Conservation (phyloP, 2,329 filamentous ascomycete genomes). For the Pseudogymnoascus sp. region DNA sequence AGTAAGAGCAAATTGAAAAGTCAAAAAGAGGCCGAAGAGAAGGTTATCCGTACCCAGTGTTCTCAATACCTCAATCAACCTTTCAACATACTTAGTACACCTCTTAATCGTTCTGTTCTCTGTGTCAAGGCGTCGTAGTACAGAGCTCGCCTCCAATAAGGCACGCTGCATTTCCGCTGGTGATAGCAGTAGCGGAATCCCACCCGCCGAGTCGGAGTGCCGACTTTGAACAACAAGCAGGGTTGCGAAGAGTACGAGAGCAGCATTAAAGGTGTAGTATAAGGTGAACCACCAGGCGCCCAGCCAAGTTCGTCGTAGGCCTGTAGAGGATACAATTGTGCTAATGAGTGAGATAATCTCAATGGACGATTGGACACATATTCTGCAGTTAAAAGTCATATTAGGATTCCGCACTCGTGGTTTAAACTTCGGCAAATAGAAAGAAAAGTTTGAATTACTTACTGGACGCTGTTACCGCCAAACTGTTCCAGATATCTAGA, state of each 20-base stretch:
- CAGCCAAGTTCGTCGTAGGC: slow-evolving; percentile 17
- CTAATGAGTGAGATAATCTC: slow-evolving; percentile 28
- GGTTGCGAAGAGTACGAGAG: slow-evolving; percentile 13
- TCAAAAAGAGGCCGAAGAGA: background rate
- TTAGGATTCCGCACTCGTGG: slow-evolving; percentile 9
- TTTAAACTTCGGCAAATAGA: slow-evolving; percentile 23
- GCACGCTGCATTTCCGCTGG: slow-evolving; percentile 14
- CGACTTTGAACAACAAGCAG: background rate
- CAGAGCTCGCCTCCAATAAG: slow-evolving; percentile 17
- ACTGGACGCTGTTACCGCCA: slow-evolving; percentile 26
- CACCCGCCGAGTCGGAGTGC: background rate
- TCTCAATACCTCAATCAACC: slow-evolving; percentile 15
- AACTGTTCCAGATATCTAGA: slow-evolving; percentile 19
- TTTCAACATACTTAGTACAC: slow-evolving; percentile 24
- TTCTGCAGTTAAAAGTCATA: background rate
- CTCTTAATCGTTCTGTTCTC: slow-evolving; percentile 27
- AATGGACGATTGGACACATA: slow-evolving; percentile 27
- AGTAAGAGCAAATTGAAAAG: background rate
- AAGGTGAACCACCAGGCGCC: slow-evolving; percentile 35
- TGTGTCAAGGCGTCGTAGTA: slow-evolving; percentile 22
- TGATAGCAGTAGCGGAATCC: slow-evolving; percentile 9
- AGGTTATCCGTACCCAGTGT: slow-evolving; percentile 8
- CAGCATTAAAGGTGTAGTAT: slow-evolving; percentile 29
- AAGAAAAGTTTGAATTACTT: background rate
- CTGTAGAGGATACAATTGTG: slow-evolving; percentile 19